Base-by-base conservation (phyloP, 2,329 filamentous ascomycete genomes). In the Xylariaceae sp. region DNA sequence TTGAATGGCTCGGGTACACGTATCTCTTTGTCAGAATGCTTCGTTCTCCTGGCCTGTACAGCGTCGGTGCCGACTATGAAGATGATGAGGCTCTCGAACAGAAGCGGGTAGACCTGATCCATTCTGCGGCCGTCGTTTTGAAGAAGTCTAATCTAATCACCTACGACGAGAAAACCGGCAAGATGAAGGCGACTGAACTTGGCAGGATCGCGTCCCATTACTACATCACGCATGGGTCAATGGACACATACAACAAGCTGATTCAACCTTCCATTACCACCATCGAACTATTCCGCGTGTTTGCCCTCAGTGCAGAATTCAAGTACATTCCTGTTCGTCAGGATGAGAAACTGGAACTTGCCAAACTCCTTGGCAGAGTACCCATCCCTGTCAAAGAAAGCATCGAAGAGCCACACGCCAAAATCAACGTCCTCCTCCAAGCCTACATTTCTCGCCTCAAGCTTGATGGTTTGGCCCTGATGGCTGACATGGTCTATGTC, bases 1-100 rank as follows among this genome's bases (percentile, higher is more conserved):
- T 99, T n/a, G 92, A 99, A 72, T 99, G 94, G 94, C 84, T 99
- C 39, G 93, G 94, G 10, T 99, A 99, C 74, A 97, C 93, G 0
- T 99, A 99, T 73, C 85, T 99, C 15, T 99, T 96, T 71, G 91
- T 99, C 57, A 89, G 94, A 53, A 99, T 99, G 94, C 83, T 99
- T 63, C 88, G 94, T 35, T 97, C 93, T 2, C 94, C 94, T 42
- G 93, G 91, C 0, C 78, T 99, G 10, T 99, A 99, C 73, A 93
- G 94, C 70, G 94, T 99, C 54, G 94, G 94, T 3, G 87, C 92
- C 9, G 95, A 99, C 69, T 99, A 97, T 68, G 92, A 96, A 69
- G 88, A 95, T 58, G 94, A 99, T 66, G 89, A 89, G 53, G 88
- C 89, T 1, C 77, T 99, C 42, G 93, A 97, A 73, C 95, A 99